Evolutionary conservation across 108 stramenopile genomes (phyloP).

Genomic region (Ochromonas danica): DNA sequence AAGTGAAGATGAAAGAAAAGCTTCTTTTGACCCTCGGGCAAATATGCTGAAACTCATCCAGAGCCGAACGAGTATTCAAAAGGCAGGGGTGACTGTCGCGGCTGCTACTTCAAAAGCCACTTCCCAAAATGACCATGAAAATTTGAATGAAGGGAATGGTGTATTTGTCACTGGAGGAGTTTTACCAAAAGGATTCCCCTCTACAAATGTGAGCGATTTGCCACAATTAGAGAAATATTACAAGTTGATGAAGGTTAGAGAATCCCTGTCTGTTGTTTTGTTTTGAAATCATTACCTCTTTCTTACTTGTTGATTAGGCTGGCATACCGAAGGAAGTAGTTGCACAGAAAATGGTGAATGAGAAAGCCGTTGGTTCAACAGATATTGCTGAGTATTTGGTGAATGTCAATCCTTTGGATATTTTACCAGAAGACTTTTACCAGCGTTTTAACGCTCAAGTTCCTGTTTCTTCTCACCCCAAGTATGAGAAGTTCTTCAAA

Average conservation of each 20-base stretch:
- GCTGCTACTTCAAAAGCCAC: too few species aligned
- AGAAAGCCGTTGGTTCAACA: not conserved
- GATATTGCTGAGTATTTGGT: not conserved
- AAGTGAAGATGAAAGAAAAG: too few species aligned
- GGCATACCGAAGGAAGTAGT: slow-evolving; percentile 41
- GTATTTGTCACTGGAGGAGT: too few species aligned
- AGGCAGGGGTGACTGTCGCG: too few species aligned
- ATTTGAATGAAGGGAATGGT: too few species aligned
- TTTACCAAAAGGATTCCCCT: too few species aligned
- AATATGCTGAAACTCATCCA: too few species aligned
- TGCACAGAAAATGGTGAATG: slow-evolving; percentile 36
- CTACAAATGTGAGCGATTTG: slow-evolving; percentile 12
- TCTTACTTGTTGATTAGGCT: not conserved
- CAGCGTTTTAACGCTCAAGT: not conserved
- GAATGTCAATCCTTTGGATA: not conserved
- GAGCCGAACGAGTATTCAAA: too few species aligned
- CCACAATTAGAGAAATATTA: slow-evolving; percentile 2
- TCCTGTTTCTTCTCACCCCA: slow-evolving; percentile 44
- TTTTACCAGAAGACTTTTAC: not conserved
- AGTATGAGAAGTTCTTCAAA: slow-evolving; percentile 69
- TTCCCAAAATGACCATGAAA: too few species aligned
- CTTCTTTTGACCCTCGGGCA: not conserved
- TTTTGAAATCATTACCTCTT: too few species aligned
- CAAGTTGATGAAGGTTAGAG: slow-evolving; percentile 25
- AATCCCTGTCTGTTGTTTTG: too few species aligned